Conservation (phyloP, 192 early-diverging fungal genomes). For the Coemansia sp. region DNA sequence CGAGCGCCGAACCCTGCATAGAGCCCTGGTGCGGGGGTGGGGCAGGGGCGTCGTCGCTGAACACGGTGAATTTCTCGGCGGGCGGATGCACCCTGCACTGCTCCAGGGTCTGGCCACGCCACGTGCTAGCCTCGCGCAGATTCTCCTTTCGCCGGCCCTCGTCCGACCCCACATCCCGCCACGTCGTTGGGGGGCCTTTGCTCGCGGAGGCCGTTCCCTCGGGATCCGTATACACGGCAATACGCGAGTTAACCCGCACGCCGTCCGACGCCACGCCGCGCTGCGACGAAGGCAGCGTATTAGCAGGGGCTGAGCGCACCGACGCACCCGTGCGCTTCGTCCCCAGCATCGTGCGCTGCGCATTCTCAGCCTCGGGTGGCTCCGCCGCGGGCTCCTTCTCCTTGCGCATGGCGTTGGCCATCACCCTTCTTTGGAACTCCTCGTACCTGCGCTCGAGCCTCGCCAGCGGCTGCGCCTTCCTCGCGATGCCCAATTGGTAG, state of each 20-base stretch:
- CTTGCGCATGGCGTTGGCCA: slow-evolving; percentile 23
- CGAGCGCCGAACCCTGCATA: background rate
- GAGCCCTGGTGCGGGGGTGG: background rate
- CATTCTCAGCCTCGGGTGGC: background rate
- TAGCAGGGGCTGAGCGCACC: slow-evolving; percentile 28
- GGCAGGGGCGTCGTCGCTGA: slow-evolving; percentile 11
- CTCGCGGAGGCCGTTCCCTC: background rate
- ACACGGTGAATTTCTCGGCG: slow-evolving; percentile 39
- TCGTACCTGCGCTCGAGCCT: slow-evolving; percentile 59
- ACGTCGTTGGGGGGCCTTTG: slow-evolving; percentile 17
- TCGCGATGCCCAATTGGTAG: slow-evolving; percentile 63
- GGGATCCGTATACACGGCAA: slow-evolving; percentile 41
- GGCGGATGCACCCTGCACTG: slow-evolving; percentile 30
- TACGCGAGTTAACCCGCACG: slow-evolving; percentile 30
- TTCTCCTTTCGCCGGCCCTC: slow-evolving; percentile 71
- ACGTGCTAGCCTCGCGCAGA: slow-evolving; percentile 56
- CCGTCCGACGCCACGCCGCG: slow-evolving; percentile 12
- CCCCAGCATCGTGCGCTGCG: slow-evolving; percentile 34
- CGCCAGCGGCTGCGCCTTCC: slow-evolving; percentile 70
- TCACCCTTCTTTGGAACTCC: slow-evolving; percentile 60
- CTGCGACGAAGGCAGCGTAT: slow-evolving; percentile 28
- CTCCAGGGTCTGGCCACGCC: slow-evolving; percentile 62
- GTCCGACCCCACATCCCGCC: slow-evolving; percentile 64
- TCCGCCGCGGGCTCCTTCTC: background rate
- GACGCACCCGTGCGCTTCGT: slow-evolving; percentile 24